Conservation (phyloP, 495 filamentous ascomycete species). For the Pseudomonodictys pantanalensis region DNA sequence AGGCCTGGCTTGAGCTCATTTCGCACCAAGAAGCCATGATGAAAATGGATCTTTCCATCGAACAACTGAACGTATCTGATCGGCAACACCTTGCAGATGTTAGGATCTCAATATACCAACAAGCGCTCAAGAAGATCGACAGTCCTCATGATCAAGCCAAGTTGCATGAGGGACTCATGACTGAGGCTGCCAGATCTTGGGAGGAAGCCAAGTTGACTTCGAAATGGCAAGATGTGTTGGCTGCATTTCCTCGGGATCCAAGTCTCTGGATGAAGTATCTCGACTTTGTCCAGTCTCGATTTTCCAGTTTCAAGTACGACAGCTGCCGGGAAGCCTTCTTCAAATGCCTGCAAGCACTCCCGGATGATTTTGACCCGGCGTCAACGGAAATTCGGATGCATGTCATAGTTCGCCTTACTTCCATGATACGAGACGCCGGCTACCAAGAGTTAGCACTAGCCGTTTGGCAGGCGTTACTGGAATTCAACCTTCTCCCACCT, state of each 20-base stretch:
- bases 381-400: conserved; percentile 60
- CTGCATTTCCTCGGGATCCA: conserved; percentile 57
- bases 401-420: conserved; percentile 68
- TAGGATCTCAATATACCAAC: conserved; percentile 75
- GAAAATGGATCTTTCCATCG: conserved; percentile 38
- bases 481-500: conserved; percentile 65
- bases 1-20: conserved; percentile 73
- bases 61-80: conserved; percentile 57
- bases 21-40: conserved; percentile 69
- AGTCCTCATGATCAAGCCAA: conserved; percentile 46
- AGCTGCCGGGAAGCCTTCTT: conserved; percentile 55
- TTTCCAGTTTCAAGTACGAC: conserved; percentile 66
- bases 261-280: conserved; percentile 71
- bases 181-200: conserved; percentile 72
- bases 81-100: conserved; percentile 67
- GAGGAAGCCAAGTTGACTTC: conserved; percentile 56
- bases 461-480: conserved; percentile 80
- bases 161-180: conserved; percentile 65
- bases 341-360: conserved; percentile 53
- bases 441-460: conserved; percentile 74
- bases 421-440: conserved; percentile 74
- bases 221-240: conserved; percentile 63
- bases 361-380: conserved; percentile 3
- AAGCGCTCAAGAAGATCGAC: conserved; percentile 61
- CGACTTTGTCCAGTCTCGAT: conserved; percentile 69